These are phyloP conservation scores for Colletotrichum falcatum DNA, from an alignment of 2,329 filamentous ascomycete species.

Conservation along the genomic window DNA sequence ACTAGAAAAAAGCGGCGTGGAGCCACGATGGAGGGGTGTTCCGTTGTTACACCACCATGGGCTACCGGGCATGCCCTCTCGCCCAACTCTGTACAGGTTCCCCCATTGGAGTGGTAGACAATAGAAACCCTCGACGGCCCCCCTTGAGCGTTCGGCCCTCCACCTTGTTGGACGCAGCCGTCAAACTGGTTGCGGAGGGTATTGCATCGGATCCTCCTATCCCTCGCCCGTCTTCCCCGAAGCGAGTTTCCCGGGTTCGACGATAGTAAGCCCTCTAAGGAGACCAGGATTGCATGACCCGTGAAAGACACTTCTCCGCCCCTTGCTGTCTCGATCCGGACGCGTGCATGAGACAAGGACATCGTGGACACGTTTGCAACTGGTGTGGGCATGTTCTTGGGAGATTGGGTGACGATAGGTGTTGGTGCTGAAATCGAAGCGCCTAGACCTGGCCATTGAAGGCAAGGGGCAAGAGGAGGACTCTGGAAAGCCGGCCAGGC, in stretches of 20 bases:
- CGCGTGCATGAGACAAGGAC: neutral
- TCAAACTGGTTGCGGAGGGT: neutral
- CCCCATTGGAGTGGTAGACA: too few relatives aligned
- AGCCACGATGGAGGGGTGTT: neutral
- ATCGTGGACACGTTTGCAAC: neutral
- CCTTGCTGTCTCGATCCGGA: neutral
- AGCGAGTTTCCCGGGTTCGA: neutral
- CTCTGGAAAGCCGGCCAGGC: neutral
- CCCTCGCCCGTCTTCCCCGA: neutral
- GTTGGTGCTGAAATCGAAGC: neutral
- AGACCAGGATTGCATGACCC: neutral
- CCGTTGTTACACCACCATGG: neutral
- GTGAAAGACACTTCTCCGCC: neutral
- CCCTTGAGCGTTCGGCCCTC: neutral
- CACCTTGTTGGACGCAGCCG: too few relatives aligned
- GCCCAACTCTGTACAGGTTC: neutral
- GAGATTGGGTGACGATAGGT: neutral
- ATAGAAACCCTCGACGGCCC: neutral
- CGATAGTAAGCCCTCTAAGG: neutral
- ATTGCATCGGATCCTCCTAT: neutral
- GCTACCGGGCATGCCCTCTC: neutral
- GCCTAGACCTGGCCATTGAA: conserved; percentile 11
- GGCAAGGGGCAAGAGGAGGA: neutral
- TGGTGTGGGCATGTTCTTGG: neutral
- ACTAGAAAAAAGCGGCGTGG: neutral